phyloP scores from a whole-genome alignment of 768 basidiomycete species.

The Lepiota venenata region DNA sequence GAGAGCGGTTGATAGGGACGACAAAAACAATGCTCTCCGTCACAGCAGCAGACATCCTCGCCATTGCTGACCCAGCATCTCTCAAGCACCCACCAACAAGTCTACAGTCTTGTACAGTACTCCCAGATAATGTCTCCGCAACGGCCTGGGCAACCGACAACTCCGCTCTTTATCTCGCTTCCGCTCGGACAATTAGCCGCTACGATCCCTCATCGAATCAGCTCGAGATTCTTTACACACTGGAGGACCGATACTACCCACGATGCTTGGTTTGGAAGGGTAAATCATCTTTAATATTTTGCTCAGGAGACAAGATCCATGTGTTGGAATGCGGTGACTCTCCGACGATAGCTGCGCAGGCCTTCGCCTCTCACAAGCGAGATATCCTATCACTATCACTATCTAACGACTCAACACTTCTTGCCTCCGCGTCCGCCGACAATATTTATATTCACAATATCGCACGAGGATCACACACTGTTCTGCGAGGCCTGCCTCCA shows the following conservation, averaged over 20 bases:
- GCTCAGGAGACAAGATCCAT: slow-evolving; percentile 41
- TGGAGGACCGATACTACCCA: slow-evolving; percentile 25
- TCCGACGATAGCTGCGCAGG: slow-evolving; percentile 38
- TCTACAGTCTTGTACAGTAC: slow-evolving; percentile 35
- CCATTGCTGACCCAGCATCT: slow-evolving; percentile 40
- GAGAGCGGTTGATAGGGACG: neutral
- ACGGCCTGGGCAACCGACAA: slow-evolving; percentile 59
- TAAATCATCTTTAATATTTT: slow-evolving; percentile 44
- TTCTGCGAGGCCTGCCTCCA: slow-evolving; percentile 49
- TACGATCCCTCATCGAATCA: slow-evolving; percentile 47
- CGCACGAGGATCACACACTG: slow-evolving; percentile 45
- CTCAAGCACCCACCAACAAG: slow-evolving; percentile 44
- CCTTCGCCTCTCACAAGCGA: slow-evolving; percentile 49
- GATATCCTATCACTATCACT: slow-evolving; percentile 52
- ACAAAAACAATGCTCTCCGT: slow-evolving; percentile 48
- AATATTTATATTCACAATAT: slow-evolving; percentile 62
- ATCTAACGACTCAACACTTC: slow-evolving; percentile 52
- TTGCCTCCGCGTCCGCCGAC: slow-evolving; percentile 52
- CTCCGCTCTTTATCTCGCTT: slow-evolving; percentile 50
- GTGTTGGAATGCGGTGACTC: slow-evolving; percentile 43
- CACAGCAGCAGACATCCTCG: slow-evolving; percentile 44
- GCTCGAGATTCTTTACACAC: slow-evolving; percentile 39
- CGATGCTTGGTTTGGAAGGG: slow-evolving; percentile 30
- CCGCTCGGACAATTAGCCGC: slow-evolving; percentile 42
- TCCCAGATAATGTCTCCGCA: slow-evolving; percentile 31